Evolutionary conservation across 1,284 basidiomycete genomes (phyloP), one percentile per base, ranked within the genome.

Genomic region (Papiliotrema fonsecae): DNA sequence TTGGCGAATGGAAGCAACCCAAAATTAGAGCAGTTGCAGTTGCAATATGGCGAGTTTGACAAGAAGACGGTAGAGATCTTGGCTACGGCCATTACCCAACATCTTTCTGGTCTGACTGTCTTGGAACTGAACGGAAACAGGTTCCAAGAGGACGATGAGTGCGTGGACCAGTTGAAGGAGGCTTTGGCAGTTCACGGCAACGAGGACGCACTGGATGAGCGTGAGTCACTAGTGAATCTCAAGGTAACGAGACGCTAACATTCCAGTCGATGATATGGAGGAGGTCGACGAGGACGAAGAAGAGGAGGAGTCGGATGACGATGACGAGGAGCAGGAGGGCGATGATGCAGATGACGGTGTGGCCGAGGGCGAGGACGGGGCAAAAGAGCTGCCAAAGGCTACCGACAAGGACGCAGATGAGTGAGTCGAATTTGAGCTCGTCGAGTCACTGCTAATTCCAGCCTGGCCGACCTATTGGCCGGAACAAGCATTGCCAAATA

Each of bases 21-120:
- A 21, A 82, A 83, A 60, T 76, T 97, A 42, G 80, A 84, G 62
- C 80, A 78, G 11, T 77, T 97, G 46, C 85, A 85, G 64, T 76
- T 97, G 31, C 88, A 94, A 75, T 93, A 93, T 67, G 89, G 91
- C 68, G 91, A 96, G 67, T 80, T 96, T 42, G 87, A 90, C 60
- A 75, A 79, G 22, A 74, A 80, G 47, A 79, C 87, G 11, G 83
- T 90, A 49, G 76, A 79, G 39, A 67, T 87, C 6, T 77, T 97
- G 31, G 82, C 84, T 1, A 72, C 79, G 32, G 83, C 81, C 2
- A 81, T 96, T 52, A 75, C 78, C 3, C 75, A 78, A 45, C 81
- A 82, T 52, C 76, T 87, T 50, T 74, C 72, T 46, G 72, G 72
- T 42, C 71, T 94, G 50, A 84, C 76, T 65, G 76, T 72, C 45